Evolutionary conservation across 768 basidiomycete genomes (phyloP).

Genomic region (Candolleomyces efflorescens): DNA sequence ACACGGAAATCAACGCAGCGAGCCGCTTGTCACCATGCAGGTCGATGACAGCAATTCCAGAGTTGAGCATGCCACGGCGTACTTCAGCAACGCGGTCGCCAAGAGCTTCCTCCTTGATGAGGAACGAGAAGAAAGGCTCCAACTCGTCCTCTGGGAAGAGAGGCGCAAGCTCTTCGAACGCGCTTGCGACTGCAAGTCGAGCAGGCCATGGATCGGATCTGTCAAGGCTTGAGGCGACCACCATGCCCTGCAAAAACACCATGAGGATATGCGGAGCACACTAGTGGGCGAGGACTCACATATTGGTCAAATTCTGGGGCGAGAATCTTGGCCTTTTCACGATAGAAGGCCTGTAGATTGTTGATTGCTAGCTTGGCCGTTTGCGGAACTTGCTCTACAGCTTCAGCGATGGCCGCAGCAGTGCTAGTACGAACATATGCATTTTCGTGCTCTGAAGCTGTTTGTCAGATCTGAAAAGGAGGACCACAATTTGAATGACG

Average conservation of each 20-base stretch:
- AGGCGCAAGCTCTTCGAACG: conserved; percentile 67
- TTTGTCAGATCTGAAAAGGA: neutral
- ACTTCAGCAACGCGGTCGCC: conserved; percentile 84
- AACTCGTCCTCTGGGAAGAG: conserved; percentile 60
- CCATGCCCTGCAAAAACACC: conserved; percentile 68
- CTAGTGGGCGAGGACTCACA: conserved; percentile 39
- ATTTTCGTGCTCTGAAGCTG: conserved; percentile 63
- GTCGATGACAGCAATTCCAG: conserved; percentile 81
- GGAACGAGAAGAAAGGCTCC: conserved; percentile 74
- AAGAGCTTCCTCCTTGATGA: conserved; percentile 81
- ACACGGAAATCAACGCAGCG: conserved; percentile 70
- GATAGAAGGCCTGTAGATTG: conserved; percentile 68
- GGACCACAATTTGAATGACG: conserved; percentile 12
- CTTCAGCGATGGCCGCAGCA: conserved; percentile 73
- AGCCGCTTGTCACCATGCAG: conserved; percentile 70
- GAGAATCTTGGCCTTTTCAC: conserved; percentile 85
- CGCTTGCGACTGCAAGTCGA: conserved; percentile 66
- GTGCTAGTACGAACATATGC: conserved; percentile 73
- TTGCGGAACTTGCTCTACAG: conserved; percentile 68
- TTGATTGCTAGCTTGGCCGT: conserved; percentile 41
- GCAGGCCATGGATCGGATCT: conserved; percentile 86
- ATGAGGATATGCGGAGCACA: neutral
- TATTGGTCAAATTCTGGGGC: conserved; percentile 93
- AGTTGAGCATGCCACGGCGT: conserved; percentile 81
- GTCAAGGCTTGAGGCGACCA: conserved; percentile 83